Conservation (phyloP, 768 basidiomycete genomes). For the Trametes elegans region DNA sequence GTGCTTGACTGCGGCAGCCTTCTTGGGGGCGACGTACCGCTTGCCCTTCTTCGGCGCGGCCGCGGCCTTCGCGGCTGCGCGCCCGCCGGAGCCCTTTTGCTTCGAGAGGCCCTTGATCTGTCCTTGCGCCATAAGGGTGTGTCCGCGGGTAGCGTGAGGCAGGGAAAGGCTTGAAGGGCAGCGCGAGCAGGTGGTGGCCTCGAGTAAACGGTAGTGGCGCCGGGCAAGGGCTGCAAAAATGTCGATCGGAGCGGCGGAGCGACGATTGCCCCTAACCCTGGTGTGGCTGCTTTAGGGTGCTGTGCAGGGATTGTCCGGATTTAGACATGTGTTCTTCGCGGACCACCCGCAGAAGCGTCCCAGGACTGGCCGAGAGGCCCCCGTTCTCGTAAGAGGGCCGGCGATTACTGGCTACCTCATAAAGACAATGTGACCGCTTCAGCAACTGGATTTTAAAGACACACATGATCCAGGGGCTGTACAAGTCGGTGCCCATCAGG, state of each 20-base stretch:
- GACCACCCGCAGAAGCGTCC: not conserved
- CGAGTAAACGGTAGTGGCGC: not conserved
- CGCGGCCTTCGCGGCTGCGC: slow-evolving; percentile 64
- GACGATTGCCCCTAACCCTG: slow-evolving; percentile 13
- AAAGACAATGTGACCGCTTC: no score
- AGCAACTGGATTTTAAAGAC: no score
- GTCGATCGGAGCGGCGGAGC: not conserved
- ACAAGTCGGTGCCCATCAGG: no score
- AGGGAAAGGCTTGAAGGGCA: not conserved
- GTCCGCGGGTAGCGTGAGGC: not conserved
- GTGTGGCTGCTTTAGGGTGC: not conserved
- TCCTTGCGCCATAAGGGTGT: slow-evolving; percentile 74
- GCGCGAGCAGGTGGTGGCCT: not conserved
- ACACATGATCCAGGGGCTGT: no score
- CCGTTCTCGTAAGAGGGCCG: no score
- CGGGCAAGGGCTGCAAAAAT: slow-evolving; percentile 1
- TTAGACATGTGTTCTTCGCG: not conserved
- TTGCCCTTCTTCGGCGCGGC: slow-evolving; percentile 78
- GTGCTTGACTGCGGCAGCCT: slow-evolving; percentile 66
- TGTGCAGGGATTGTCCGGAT: slow-evolving; percentile 1
- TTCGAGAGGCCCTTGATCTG: slow-evolving; percentile 73
- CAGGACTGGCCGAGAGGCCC: not conserved
- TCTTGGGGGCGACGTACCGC: slow-evolving; percentile 79
- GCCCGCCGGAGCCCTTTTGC: slow-evolving; percentile 44
- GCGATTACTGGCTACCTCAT: no score